Percentiles rank a stretch among this genome's conserved stretches.
Conservation (phyloP, 805 yeast genomes). For the Metschnikowia cerradonensis region DNA sequence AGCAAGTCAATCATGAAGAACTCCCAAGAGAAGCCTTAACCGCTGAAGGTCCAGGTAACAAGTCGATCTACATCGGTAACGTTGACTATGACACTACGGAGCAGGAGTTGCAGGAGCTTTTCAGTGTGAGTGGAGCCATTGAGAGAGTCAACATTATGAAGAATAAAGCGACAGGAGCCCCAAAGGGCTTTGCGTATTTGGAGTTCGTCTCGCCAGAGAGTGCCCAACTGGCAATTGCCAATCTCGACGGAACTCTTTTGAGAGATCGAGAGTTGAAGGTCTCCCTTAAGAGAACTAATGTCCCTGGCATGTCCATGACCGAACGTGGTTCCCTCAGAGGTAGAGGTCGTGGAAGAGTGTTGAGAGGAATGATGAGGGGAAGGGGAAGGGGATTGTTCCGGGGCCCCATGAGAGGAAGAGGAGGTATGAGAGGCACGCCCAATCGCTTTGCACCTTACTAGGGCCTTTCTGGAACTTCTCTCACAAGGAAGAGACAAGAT, state of each 20-base stretch:
- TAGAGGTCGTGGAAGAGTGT: constrained; percentile 17
- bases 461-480: too few species aligned
- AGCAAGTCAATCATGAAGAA: background rate
- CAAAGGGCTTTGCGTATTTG: constrained; percentile 84
- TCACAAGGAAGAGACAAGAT: too few species aligned
- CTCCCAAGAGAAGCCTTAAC: background rate
- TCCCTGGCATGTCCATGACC: constrained; percentile 56
- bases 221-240: constrained; percentile 59
- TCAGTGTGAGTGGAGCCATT: constrained; percentile 65
- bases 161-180: constrained; percentile 72
- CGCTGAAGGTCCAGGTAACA: constrained; percentile 45
- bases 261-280: constrained; percentile 72
- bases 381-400: constrained; percentile 5
- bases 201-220: constrained; percentile 71
- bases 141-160: constrained; percentile 75
- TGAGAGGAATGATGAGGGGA: constrained; percentile 7
- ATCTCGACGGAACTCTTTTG: constrained; percentile 60
- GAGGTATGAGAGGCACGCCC: constrained; percentile 8
- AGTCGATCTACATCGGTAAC: constrained; percentile 78
- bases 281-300: constrained; percentile 71
- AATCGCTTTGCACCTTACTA: constrained; percentile 12
- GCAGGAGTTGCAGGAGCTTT: constrained; percentile 72
- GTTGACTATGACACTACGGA: constrained; percentile 80
- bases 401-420: constrained; percentile 14
- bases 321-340: constrained; percentile 39